Evolutionary conservation across 1,139 yeast species (phyloP).

Genomic region (Komagataea norvegica): DNA sequence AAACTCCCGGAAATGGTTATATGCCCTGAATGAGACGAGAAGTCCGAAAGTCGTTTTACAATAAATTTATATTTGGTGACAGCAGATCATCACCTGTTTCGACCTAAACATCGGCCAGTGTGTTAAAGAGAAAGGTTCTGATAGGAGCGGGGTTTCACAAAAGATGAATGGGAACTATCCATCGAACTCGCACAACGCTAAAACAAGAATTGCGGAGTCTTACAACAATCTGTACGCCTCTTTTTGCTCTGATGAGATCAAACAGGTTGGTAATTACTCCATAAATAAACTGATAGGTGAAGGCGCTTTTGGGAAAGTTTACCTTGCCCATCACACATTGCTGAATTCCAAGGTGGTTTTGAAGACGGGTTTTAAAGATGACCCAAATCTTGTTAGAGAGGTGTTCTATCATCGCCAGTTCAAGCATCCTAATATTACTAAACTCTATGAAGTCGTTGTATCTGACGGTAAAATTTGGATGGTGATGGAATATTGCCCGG

Average conservation of each 20-base stretch:
- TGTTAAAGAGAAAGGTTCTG: too few species aligned
- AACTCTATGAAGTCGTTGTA: slow-evolving; percentile 78
- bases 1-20: too few species aligned
- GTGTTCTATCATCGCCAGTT: slow-evolving; percentile 85
- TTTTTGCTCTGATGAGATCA: slow-evolving; percentile 47
- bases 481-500: slow-evolving; percentile 86
- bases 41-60: too few species aligned
- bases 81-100: too few species aligned
- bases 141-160: too few species aligned
- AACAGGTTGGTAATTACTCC: slow-evolving; percentile 72
- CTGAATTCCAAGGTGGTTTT: slow-evolving; percentile 75
- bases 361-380: slow-evolving; percentile 77
- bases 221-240: slow-evolving; percentile 58
- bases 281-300: slow-evolving; percentile 74
- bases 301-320: slow-evolving; percentile 91
- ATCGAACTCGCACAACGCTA: slow-evolving; percentile 21
- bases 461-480: slow-evolving; percentile 82
- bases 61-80: too few species aligned
- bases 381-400: slow-evolving; percentile 88
- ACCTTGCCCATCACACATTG: slow-evolving; percentile 71
- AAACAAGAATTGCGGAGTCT: slow-evolving; percentile 46
- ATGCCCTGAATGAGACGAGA: too few species aligned
- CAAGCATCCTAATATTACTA: slow-evolving; percentile 78
- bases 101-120: too few species aligned
- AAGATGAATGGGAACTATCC: slow-evolving; percentile 9